Base-by-base conservation (phyloP, 331 rosid genomes). In the Quercus phellos region DNA sequence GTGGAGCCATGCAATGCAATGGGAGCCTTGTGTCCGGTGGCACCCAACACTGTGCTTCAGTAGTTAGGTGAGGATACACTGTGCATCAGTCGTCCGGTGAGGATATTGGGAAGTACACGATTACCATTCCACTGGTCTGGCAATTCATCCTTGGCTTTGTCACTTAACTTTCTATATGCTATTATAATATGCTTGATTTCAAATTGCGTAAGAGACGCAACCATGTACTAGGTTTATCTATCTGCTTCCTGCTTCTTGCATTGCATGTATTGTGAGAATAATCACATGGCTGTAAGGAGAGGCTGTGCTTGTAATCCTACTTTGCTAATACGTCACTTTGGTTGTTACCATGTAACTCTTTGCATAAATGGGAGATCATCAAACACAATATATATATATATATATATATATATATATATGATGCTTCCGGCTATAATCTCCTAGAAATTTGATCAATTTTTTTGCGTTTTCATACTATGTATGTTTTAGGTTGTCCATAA, bases 111-210 rank as follows among this genome's bases (percentile, higher is more conserved):
- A 61, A 75, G 46, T 26, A 56, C 43, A 22, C 55, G 17, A 68
- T 34, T 59, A 67, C 67, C 78, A 1, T 35, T 70, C 79, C 83
- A 72, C 50, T 34, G 82, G 88, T 73, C 84, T 4, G 97, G 98
- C 98, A 94, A 91, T 9, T 94, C 98, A 94, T 94, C 98, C 98
- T 91, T 94, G 98, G 98, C 98, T 94, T 80, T 79, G 68, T 83
- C 77, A 82, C 88, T 76, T 77, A 10, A 55, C 71, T 72, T 77
- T 46, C 68, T 27, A 43, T 76, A 74, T 81, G 38, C 70, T 70
- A 2, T 46, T 11, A 11, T 76, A 68, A 67, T 38, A 38, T 56
- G 73, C 75, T 73, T 63, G 71, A 29, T 1, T 17, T 46, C 34
- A 24, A 42, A 46, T 35, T 22, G 34, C 19, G 8, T 18, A 43